Evolutionary conservation across 352 stramenopile species (phyloP).

Genomic region (Blastocystis sp.): DNA sequence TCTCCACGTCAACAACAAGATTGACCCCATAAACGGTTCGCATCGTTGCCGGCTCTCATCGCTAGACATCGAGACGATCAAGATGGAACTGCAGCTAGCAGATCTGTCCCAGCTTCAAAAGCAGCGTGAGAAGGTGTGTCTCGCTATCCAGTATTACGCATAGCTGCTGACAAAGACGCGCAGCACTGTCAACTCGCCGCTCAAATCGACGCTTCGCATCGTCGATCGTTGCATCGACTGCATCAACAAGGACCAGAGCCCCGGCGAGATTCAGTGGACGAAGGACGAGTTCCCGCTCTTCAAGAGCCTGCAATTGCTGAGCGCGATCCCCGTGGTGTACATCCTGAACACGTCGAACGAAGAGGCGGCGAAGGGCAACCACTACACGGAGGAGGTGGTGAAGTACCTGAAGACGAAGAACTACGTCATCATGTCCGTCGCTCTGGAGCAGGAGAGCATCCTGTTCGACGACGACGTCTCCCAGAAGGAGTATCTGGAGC

Average conservation of each 20-base stretch:
- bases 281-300: conserved; percentile 83
- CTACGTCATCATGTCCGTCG: conserved; percentile 79
- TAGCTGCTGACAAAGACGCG: conserved; percentile 43
- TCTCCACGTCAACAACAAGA: conserved; percentile 83
- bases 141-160: neutral
- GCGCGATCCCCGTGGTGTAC: conserved; percentile 83
- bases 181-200: conserved; percentile 76
- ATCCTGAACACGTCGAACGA: conserved; percentile 85
- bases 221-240: conserved; percentile 32
- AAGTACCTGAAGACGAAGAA: conserved; percentile 74
- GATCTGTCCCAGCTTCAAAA: conserved; percentile 70
- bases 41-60: neutral
- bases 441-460: conserved; percentile 82
- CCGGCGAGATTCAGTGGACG: conserved; percentile 78
- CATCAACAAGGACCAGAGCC: conserved; percentile 21
- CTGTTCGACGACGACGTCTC: conserved; percentile 84
- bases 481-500: conserved; percentile 84
- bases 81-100: conserved; percentile 82
- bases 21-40: conserved; percentile 80
- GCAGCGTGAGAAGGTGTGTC: conserved; percentile 35
- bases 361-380: conserved; percentile 82
- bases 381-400: conserved; percentile 82
- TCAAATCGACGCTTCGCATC: conserved; percentile 80
- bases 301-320: conserved; percentile 82
- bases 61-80: conserved; percentile 84